These are phyloP conservation scores for Escovopsis sp. DNA, from an alignment of 2,329 filamentous ascomycete species.

Conservation along the genomic window DNA sequence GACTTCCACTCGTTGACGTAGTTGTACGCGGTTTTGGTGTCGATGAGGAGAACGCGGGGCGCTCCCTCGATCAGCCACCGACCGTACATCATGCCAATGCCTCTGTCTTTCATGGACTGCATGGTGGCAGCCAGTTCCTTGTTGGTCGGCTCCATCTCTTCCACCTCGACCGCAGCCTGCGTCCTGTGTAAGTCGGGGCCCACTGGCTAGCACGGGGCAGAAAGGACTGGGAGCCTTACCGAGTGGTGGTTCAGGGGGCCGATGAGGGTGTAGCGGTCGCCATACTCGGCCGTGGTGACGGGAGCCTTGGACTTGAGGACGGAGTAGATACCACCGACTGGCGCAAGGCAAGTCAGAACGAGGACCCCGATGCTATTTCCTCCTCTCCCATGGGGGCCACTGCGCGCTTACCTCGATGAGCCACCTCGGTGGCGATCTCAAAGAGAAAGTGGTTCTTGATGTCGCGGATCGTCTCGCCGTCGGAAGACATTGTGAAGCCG, in stretches of 20 bases:
- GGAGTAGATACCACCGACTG: slow-evolving; percentile 96
- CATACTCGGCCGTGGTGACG: slow-evolving; percentile 96
- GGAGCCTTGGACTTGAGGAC: slow-evolving; percentile 98
- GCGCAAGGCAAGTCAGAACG: slow-evolving; percentile 1
- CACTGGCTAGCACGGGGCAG: too few relatives aligned
- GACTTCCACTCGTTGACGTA: slow-evolving; percentile 94
- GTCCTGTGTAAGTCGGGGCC: background rate
- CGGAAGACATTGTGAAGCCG: slow-evolving; percentile 26
- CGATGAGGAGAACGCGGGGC: slow-evolving; percentile 82
- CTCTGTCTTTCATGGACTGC: slow-evolving; percentile 80
- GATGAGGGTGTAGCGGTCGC: slow-evolving; percentile 87
- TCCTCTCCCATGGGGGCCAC: slow-evolving; percentile 1
- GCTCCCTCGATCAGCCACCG: slow-evolving; percentile 97
- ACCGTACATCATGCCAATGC: slow-evolving; percentile 80
- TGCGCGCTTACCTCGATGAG: slow-evolving; percentile 63
- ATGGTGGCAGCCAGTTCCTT: slow-evolving; percentile 71
- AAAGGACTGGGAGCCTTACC: slow-evolving; percentile 33
- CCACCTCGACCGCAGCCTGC: slow-evolving; percentile 92
- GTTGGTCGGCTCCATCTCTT: slow-evolving; percentile 73
- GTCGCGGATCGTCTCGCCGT: slow-evolving; percentile 42
- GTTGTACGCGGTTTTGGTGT: slow-evolving; percentile 83
- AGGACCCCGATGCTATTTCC: background rate
- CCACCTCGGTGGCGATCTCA: slow-evolving; percentile 92
- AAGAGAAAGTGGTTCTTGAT: slow-evolving; percentile 94
- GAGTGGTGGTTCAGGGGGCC: slow-evolving; percentile 86